phyloP scores from a whole-genome alignment of 345 rosid species.

The Fremontodendron californicum region DNA sequence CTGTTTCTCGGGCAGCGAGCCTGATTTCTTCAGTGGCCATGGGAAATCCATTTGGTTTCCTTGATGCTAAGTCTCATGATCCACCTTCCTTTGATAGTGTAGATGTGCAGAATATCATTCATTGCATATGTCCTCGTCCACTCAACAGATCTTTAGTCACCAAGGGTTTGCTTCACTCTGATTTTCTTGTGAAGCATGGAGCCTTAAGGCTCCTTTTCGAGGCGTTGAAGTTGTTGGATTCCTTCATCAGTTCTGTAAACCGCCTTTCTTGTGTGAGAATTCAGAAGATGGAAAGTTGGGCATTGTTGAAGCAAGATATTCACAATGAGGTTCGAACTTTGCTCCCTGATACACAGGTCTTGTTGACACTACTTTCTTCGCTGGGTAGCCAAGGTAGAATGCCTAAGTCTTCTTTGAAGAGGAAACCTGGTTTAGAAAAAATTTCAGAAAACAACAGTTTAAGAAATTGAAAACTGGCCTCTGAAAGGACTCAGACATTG shows the following conservation, averaged over 20 bases:
- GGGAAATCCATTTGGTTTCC: constrained; percentile 55
- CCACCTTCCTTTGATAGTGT: constrained; percentile 37
- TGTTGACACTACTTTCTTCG: constrained; percentile 57
- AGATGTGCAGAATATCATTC: constrained; percentile 57
- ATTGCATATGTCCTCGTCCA: constrained; percentile 67
- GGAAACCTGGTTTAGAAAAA: constrained; percentile 38
- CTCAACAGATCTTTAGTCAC: constrained; percentile 67
- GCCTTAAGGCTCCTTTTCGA: constrained; percentile 79
- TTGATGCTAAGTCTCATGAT: constrained; percentile 35
- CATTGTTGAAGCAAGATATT: constrained; percentile 51
- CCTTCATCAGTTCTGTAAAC: constrained; percentile 45
- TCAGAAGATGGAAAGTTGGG: constrained; percentile 35
- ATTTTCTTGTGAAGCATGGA: constrained; percentile 78
- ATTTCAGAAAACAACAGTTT: constrained; percentile 19
- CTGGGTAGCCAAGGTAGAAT: constrained; percentile 32
- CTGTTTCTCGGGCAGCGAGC: constrained; percentile 73
- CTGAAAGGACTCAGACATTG: constrained; percentile 44
- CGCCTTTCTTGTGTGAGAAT: constrained; percentile 23
- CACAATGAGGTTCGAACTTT: constrained; percentile 59
- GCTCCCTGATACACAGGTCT: constrained; percentile 82
- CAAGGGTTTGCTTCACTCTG: constrained; percentile 83
- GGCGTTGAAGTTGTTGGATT: constrained; percentile 62
- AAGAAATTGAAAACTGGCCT: constrained; percentile 45
- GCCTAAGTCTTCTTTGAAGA: constrained; percentile 37
- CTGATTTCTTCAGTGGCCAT: constrained; percentile 55